A percentile compares a stretch with the other conserved stretches of the same genome.
Evolutionary conservation across 1,139 yeast species (phyloP).

Genomic region (Kodamaea alishanica): DNA sequence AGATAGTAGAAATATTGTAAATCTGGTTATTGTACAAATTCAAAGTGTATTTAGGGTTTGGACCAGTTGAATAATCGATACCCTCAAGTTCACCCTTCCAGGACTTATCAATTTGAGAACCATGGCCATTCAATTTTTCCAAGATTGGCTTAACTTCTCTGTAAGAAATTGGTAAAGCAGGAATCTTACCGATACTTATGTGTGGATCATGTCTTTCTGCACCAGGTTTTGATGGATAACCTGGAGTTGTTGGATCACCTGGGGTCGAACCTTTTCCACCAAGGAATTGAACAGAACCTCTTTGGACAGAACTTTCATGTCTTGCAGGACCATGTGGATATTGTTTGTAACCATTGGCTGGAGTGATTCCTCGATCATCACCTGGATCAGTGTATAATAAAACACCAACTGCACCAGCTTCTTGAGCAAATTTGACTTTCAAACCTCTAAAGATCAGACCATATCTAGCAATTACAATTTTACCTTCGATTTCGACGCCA

Average conservation of each 20-base stretch:
- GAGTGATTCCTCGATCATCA: slow-evolving; percentile 41
- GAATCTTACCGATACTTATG: slow-evolving; percentile 41
- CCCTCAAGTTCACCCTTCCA: slow-evolving; percentile 46
- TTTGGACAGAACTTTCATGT: slow-evolving; percentile 43
- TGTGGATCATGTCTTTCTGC: slow-evolving; percentile 43
- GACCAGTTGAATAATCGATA: slow-evolving; percentile 41
- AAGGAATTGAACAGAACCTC: slow-evolving; percentile 80
- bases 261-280: slow-evolving; percentile 59
- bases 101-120: slow-evolving; percentile 21
- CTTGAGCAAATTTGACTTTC: slow-evolving; percentile 48
- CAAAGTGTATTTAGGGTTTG: slow-evolving; percentile 42
- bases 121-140: slow-evolving; percentile 36
- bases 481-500: slow-evolving; percentile 39
- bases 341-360: slow-evolving; percentile 42
- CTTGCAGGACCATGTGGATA: slow-evolving; percentile 47
- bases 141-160: slow-evolving; percentile 47
- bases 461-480: slow-evolving; percentile 41
- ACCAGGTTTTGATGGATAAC: slow-evolving; percentile 64
- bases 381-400: slow-evolving; percentile 45
- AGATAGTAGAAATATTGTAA: slow-evolving; percentile 40
- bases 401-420: slow-evolving; percentile 44
- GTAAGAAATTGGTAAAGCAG: slow-evolving; percentile 45
- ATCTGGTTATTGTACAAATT: slow-evolving; percentile 44
- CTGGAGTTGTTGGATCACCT: slow-evolving; percentile 91
- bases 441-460: slow-evolving; percentile 44